A percentile compares a stretch with the other conserved stretches of the same genome.
These are phyloP conservation scores for Calonectria henricotiae DNA, from an alignment of 2,329 filamentous ascomycete genomes.

Conservation along the genomic window DNA sequence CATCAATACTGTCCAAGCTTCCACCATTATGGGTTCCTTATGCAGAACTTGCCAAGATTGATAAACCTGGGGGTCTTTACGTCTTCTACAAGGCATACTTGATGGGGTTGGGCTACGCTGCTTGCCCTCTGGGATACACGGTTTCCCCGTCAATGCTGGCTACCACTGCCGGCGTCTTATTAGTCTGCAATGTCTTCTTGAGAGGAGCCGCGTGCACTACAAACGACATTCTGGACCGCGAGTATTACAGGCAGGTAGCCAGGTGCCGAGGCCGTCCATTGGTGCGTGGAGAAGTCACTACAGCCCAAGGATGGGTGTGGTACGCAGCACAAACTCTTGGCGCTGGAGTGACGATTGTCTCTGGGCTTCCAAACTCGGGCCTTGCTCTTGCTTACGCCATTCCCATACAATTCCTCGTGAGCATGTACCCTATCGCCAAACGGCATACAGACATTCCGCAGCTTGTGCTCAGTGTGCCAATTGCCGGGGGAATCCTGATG, in stretches of 20 bases:
- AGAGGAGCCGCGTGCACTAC: constrained; percentile 8
- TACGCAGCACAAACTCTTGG: neutral
- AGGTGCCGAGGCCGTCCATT: neutral
- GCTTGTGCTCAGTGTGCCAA: constrained; percentile 5
- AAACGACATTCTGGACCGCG: constrained; percentile 6
- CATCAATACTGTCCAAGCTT: neutral
- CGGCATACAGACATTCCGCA: constrained; percentile 1
- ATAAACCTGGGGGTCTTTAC: neutral
- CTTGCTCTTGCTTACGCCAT: neutral
- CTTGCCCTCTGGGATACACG: neutral
- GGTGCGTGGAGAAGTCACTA: constrained; percentile 1
- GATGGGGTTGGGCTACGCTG: constrained; percentile 2
- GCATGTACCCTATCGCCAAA: neutral
- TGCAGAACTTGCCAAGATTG: neutral
- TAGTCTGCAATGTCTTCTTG: neutral
- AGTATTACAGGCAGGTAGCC: neutral
- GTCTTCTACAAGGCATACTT: neutral
- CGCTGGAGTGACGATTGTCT: neutral
- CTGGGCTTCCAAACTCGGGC: neutral
- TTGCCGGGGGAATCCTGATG: constrained; percentile 5
- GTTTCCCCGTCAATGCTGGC: neutral
- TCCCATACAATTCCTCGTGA: constrained; percentile 8
- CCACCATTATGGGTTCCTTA: constrained; percentile 12
- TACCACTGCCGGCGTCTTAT: neutral
- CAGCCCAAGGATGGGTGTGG: constrained; percentile 9